phyloP scores from a whole-genome alignment of 495 filamentous ascomycete species.

The Podospora pseudocomata region DNA sequence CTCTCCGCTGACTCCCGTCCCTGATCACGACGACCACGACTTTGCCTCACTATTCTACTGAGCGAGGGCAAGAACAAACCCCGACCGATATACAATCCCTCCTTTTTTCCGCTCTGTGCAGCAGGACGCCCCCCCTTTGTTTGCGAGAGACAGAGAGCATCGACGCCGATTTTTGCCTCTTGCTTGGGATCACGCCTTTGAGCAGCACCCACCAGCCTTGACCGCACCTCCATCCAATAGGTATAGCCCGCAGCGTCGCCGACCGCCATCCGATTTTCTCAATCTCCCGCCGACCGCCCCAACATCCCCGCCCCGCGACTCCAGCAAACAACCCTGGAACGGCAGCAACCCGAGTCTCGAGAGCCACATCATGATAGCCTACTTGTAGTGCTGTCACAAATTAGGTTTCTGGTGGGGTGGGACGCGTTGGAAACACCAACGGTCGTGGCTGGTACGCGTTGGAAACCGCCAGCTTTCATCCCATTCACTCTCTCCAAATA shows the following conservation, averaged over 20 bases:
- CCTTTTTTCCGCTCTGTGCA: not conserved
- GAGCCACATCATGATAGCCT: conserved; percentile 11
- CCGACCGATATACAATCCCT: not conserved
- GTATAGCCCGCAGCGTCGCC: not conserved
- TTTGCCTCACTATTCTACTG: not conserved
- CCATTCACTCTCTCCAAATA: not conserved
- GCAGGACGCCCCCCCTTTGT: not conserved
- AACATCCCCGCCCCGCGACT: not conserved
- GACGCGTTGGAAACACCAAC: conserved; percentile 14
- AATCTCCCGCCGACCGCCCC: not conserved
- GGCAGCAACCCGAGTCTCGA: not conserved
- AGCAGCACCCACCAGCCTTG: not conserved
- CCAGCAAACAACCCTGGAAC: not conserved
- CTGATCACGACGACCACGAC: conserved; percentile 7
- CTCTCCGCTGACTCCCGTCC: conserved; percentile 12
- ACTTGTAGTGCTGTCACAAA: conserved; percentile 1
- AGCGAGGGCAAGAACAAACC: not conserved
- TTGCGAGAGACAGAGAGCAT: not conserved
- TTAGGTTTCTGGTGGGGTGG: conserved; percentile 14
- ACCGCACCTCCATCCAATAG: not conserved
- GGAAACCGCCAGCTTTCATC: conserved; percentile 10
- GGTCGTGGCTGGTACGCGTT: conserved; percentile 1
- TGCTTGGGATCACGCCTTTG: not conserved
- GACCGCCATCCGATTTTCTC: conserved; percentile 2
- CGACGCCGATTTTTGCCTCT: not conserved